Conservation (phyloP, 2,329 filamentous ascomycete species). For the Aspergillus sp. region DNA sequence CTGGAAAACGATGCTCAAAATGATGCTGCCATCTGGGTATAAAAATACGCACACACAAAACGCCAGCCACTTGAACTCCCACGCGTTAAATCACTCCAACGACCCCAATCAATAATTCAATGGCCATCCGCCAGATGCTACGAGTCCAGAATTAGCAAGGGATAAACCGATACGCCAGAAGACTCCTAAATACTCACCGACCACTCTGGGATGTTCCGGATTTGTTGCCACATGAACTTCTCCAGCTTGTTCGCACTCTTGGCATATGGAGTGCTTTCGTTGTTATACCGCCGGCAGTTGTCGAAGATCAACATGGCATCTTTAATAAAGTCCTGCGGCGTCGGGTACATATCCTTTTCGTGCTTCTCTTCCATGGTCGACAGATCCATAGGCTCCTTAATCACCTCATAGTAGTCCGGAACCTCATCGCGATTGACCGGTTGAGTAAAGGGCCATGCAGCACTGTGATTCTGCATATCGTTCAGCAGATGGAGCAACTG, state of each 20-base stretch:
- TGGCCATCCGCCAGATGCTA: constrained; percentile 36
- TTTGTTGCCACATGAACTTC: constrained; percentile 91
- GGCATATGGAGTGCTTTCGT: constrained; percentile 86
- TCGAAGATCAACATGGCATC: constrained; percentile 86
- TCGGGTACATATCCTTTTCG: constrained; percentile 84
- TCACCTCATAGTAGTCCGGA: constrained; percentile 97
- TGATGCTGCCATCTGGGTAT: no score
- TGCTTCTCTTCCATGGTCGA: constrained; percentile 93
- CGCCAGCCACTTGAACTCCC: constrained; percentile 8
- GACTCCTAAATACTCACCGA: constrained; percentile 42
- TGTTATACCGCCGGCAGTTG: constrained; percentile 95
- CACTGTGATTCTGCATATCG: constrained; percentile 86
- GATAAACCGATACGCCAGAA: background rate
- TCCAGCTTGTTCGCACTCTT: constrained; percentile 91
- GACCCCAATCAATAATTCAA: constrained; percentile 14
- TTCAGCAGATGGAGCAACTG: constrained; percentile 87
- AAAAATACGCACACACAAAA: constrained; percentile 2
- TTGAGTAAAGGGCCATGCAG: constrained; percentile 88
- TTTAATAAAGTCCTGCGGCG: constrained; percentile 82
- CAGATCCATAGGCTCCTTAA: constrained; percentile 95
- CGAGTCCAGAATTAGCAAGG: constrained; percentile 1
- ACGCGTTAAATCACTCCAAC: background rate
- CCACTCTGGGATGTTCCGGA: constrained; percentile 90
- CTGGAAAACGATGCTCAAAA: no score
- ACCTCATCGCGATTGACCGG: constrained; percentile 95